These are phyloP conservation scores for Aspergillus nomiae DNA, from an alignment of 2,329 filamentous ascomycete species.

Conservation along the genomic window DNA sequence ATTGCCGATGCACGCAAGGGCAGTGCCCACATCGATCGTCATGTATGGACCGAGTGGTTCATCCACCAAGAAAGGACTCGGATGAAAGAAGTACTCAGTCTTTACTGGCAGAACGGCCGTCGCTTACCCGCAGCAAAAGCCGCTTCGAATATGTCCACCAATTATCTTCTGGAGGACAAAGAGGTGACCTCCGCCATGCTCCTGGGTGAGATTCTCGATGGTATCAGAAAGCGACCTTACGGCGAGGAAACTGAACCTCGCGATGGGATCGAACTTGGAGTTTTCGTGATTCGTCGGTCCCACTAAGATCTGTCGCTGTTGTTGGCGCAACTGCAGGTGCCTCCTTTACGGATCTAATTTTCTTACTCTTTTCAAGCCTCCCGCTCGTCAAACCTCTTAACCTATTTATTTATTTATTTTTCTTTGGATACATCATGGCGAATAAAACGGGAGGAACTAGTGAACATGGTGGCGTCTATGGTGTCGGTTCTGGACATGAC, in stretches of 20 bases:
- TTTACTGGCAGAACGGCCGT: conserved; percentile 45
- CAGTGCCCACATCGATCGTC: conserved; percentile 53
- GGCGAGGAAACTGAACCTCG: conserved; percentile 45
- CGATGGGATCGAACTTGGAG: conserved; percentile 49
- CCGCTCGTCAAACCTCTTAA: neutral
- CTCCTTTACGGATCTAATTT: neutral
- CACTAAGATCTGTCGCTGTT: conserved; percentile 22
- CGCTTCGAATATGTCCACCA: conserved; percentile 25
- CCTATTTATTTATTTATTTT: conserved; percentile 1
- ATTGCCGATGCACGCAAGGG: conserved; percentile 56
- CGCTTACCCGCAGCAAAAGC: conserved; percentile 34
- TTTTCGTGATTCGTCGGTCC: conserved; percentile 52
- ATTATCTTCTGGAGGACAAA: conserved; percentile 37
- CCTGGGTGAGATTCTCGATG: conserved; percentile 61
- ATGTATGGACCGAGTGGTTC: conserved; percentile 66
- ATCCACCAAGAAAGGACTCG: conserved; percentile 64
- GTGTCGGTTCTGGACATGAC: neutral
- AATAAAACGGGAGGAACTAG: conserved; percentile 12
- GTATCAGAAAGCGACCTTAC: conserved; percentile 56
- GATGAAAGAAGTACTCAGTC: conserved; percentile 53
- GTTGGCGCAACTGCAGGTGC: neutral
- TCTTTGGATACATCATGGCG: conserved; percentile 15
- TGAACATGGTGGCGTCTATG: conserved; percentile 14
- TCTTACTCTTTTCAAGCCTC: conserved; percentile 1
- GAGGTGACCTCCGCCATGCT: conserved; percentile 57